Base-by-base conservation (phyloP, 202 grass and related monocot genomes). In the Elaeis oleifera region DNA sequence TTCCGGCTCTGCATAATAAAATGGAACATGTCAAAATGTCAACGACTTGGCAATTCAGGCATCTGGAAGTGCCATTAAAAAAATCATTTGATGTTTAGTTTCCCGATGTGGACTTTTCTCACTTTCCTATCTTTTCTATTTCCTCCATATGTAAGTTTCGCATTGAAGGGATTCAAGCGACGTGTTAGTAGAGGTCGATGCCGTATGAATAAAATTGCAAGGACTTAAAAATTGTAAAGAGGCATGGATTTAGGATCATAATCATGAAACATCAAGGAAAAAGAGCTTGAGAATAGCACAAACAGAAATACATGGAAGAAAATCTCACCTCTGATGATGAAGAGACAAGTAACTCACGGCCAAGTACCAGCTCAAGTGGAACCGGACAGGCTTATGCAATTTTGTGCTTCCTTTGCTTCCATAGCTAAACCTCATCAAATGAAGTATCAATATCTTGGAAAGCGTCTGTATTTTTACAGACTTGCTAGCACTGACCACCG, bases 381-480 rank as follows among this genome's bases (percentile, higher is more conserved):
- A 89, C 14, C 54, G 67, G 27, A 99, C 71, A 27, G 62, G 82
- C 63, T 99, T 92, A 76, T 82, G 84, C 25, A 99, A 60, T 64
- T 99, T 99, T 58, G 69, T 87, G 58, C 78, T 89, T 20, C 94
- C 80, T 50, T 77, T 68, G 49, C 65, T 79, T 70, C 88, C 80
- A 71, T 94, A 94, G 79, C 82, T 99, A 63, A 99, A 99, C 55
- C 88, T 83, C 94, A 89, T 99, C 63, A 94, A 63, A 68, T 99
- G 94, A 24, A 99, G 68, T 89, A 92, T 80, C 88, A 99, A 84
- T 82, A 94, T 82, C 61, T 80, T 83, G 24, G 88, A 80, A 67
- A 84, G 82, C 22, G 63, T 50, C 6, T 89, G 85, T 75, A 99
- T 84, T 57, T 89, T 82, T 53, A 94, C 74, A 22, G 61, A 80